phyloP scores from a whole-genome alignment of 441 rosid genomes.

The Melastoma candidum region DNA sequence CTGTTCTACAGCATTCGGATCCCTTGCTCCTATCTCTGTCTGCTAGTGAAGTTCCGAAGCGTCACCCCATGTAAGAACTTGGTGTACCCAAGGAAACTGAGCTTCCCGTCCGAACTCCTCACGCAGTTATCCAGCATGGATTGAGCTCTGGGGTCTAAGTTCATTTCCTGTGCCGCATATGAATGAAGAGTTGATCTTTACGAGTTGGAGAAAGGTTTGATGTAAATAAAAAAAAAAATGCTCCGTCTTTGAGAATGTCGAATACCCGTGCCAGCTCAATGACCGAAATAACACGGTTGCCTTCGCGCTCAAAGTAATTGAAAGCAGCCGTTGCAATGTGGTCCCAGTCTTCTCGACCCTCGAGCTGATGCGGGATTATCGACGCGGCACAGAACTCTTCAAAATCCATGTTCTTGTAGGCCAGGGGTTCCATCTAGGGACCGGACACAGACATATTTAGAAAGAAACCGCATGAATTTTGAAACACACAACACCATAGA shows the following conservation, averaged over 20 bases:
- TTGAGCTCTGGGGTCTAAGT: conserved; percentile 49
- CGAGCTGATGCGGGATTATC: conserved; percentile 72
- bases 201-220: conserved; percentile 4
- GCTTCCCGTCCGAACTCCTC: conserved; percentile 6
- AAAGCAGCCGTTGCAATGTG: conserved; percentile 62
- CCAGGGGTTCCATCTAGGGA: conserved; percentile 66
- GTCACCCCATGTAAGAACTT: conserved; percentile 9
- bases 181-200: not conserved
- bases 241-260: not conserved
- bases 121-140: conserved; percentile 4
- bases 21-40: conserved; percentile 1
- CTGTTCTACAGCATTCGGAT: no score
- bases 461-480: not conserved
- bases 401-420: conserved; percentile 72
- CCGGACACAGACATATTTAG: not conserved
- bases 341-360: conserved; percentile 86
- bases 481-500: not conserved
- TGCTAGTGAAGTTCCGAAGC: conserved; percentile 2
- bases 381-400: conserved; percentile 95
- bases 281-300: conserved; percentile 67
- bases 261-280: conserved; percentile 82
- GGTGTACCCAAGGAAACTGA: conserved; percentile 8
- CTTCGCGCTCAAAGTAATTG: conserved; percentile 73
- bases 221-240: not conserved
- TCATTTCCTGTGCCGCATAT: conserved; percentile 53